phyloP scores from a whole-genome alignment of 73 alveolate species.

The Blepharisma japonicum region DNA sequence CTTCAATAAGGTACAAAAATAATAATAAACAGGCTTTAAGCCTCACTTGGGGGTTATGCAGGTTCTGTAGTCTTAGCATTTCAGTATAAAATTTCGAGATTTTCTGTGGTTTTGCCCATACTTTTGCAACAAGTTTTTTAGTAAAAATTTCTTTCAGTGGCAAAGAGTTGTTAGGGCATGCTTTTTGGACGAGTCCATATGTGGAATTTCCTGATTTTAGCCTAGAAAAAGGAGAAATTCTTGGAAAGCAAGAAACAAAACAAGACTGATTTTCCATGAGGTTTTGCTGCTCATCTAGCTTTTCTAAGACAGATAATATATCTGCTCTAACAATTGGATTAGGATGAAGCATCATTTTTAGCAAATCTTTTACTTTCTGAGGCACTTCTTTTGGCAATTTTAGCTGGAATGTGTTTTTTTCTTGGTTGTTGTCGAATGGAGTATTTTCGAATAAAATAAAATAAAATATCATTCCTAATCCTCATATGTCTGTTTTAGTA shows the following conservation, averaged over 20 bases:
- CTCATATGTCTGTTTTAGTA: neutral
- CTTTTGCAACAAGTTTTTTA: neutral
- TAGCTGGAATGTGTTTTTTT: neutral
- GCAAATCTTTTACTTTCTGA: neutral
- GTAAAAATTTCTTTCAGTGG: no score
- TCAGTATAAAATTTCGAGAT: slow-evolving; percentile 23
- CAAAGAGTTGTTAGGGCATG: neutral
- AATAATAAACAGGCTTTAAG: neutral
- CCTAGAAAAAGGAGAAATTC: neutral
- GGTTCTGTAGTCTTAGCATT: neutral
- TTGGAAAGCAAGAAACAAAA: neutral
- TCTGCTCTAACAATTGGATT: neutral
- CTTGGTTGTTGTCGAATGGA: no score
- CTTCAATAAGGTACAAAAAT: neutral
- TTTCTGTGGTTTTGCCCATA: slow-evolving; percentile 1
- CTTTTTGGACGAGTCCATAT: neutral
- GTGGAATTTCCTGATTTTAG: slow-evolving; percentile 6
- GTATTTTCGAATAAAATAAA: neutral
- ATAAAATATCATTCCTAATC: slow-evolving; percentile 13
- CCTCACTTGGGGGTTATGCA: slow-evolving; percentile 5
- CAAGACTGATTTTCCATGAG: neutral
- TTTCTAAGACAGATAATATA: neutral
- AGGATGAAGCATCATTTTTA: neutral
- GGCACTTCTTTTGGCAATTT: neutral
- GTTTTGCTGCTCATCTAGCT: neutral